Evolutionary conservation across 192 early-diverging fungal genomes (phyloP).

Genomic region (Spizellomyces punctatus): DNA sequence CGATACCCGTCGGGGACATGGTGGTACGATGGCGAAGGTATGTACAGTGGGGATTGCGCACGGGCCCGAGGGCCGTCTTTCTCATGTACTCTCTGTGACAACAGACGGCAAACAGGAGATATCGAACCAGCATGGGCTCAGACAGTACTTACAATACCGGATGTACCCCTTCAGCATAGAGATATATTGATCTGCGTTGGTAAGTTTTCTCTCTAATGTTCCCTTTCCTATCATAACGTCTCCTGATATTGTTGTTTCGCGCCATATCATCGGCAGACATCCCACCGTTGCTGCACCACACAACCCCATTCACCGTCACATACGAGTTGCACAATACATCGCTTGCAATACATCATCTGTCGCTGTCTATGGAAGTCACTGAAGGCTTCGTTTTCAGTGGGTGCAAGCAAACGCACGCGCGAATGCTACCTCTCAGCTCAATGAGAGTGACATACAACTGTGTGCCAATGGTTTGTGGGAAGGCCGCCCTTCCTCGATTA

Average conservation of each 20-base stretch:
- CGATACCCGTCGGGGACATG: conserved; percentile 12
- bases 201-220: not conserved
- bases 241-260: too few relatives aligned
- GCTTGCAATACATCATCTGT: conserved; percentile 52
- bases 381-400: conserved; percentile 80
- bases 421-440: conserved; percentile 59
- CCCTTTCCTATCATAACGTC: too few relatives aligned
- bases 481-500: conserved; percentile 55
- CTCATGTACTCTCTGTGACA: not conserved
- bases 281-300: conserved; percentile 55
- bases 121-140: not conserved
- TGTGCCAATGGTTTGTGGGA: conserved; percentile 64
- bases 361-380: conserved; percentile 60
- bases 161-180: not conserved
- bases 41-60: not conserved
- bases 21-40: conserved; percentile 29
- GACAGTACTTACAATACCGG: not conserved
- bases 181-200: not conserved
- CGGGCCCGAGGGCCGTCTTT: not conserved
- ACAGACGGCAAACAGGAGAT: not conserved
- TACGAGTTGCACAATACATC: conserved; percentile 69
- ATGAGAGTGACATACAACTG: conserved; percentile 57
- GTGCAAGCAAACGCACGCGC: conserved; percentile 60
- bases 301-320: conserved; percentile 59
- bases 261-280: conserved; percentile 45